Evolutionary conservation across 176 grass and related monocot genomes (phyloP).

Genomic region (Oropetium thomaeum): DNA sequence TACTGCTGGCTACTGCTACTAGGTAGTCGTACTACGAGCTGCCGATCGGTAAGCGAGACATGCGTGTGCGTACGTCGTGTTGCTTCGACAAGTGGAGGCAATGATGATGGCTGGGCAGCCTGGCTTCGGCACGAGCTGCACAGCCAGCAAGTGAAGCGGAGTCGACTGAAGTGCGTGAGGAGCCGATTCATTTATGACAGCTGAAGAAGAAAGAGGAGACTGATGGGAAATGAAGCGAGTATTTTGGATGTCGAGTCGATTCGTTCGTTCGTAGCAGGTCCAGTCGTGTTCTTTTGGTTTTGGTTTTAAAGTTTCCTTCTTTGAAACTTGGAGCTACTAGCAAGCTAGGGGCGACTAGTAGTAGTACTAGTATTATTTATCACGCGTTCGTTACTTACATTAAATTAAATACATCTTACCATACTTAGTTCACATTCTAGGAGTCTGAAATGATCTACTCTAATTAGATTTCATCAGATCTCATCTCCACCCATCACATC

Average conservation of each 20-base stretch:
- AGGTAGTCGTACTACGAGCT: not conserved
- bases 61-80: slow-evolving; percentile 13
- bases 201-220: not conserved
- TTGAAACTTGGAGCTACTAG: slow-evolving; percentile 52
- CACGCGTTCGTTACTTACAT: slow-evolving; percentile 31
- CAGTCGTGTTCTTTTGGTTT: slow-evolving; percentile 27
- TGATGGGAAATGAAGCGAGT: not conserved
- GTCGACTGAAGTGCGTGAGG: not conserved
- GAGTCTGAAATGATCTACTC: not conserved
- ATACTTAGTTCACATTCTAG: slow-evolving; percentile 14
- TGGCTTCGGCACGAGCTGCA: not conserved
- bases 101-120: slow-evolving; percentile 1
- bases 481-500: not conserved
- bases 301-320: slow-evolving; percentile 27
- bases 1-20: not conserved
- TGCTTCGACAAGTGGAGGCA: slow-evolving; percentile 29
- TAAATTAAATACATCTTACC: slow-evolving; percentile 33
- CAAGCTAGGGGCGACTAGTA: not conserved
- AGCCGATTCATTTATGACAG: slow-evolving; percentile 40
- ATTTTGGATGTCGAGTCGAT: not conserved
- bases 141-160: slow-evolving; percentile 14
- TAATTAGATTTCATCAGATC: slow-evolving; percentile 32
- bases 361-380: too few relatives aligned
- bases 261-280: not conserved
- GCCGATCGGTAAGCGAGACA: not conserved